A percentile compares a stretch with the other conserved stretches of the same genome.
Conservation (phyloP, 139 green algal species). For the Raphidocelis subcapitata region DNA sequence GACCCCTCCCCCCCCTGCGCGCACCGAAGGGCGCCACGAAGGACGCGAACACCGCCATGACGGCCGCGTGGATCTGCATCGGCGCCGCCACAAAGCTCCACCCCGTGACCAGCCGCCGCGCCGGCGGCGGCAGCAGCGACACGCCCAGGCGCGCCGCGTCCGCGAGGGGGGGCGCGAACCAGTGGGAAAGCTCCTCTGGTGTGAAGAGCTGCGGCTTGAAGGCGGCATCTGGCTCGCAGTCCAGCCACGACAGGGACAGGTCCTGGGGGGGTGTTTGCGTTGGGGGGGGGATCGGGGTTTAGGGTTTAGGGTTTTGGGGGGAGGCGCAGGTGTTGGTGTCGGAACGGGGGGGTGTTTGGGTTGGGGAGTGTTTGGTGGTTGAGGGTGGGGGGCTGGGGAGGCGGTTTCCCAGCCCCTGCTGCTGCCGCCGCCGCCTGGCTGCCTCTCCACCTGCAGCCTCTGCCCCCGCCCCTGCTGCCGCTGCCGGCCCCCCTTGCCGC, state of each 20-base stretch:
- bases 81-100: constrained; percentile 33
- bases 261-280: constrained; percentile 42
- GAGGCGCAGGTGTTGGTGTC: no score
- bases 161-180: constrained; percentile 25
- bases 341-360: no score
- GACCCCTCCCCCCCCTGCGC: constrained; percentile 1
- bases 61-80: constrained; percentile 72
- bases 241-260: constrained; percentile 42
- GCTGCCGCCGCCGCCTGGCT: no score
- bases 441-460: no score
- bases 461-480: no score
- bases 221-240: constrained; percentile 49
- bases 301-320: no score
- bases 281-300: no score
- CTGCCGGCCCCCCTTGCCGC: no score
- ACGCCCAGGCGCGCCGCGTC: constrained; percentile 6
- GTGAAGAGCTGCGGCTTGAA: constrained; percentile 58
- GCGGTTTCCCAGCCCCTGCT: no score
- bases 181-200: constrained; percentile 30
- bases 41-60: constrained; percentile 91
- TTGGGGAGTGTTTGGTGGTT: no score
- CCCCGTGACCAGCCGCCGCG: constrained; percentile 2
- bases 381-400: no score
- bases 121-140: constrained; percentile 15
- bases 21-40: constrained; percentile 94